Conservation (phyloP, 2,329 filamentous ascomycete species). For the Sporothrix globosa region DNA sequence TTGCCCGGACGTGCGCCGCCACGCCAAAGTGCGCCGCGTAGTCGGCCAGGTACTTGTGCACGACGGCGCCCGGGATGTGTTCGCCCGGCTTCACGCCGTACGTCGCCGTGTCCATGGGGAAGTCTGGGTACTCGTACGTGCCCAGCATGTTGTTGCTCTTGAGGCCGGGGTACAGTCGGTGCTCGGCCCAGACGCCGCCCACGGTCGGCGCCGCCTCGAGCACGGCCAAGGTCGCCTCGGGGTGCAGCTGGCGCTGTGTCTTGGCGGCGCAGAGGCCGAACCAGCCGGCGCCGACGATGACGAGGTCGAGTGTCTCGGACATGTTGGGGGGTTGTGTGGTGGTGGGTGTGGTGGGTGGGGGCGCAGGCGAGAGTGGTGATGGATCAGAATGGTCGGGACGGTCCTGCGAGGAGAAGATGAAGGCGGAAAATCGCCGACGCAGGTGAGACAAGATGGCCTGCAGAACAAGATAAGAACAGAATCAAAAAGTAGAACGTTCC, state of each 20-base stretch:
- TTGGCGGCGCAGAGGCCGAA: slow-evolving; percentile 63
- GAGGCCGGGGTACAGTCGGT: slow-evolving; percentile 69
- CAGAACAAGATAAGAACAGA: neutral
- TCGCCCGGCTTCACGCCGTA: slow-evolving; percentile 53
- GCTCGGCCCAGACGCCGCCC: slow-evolving; percentile 71
- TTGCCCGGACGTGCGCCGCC: slow-evolving; percentile 46
- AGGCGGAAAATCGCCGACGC: no score
- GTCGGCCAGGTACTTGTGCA: slow-evolving; percentile 53
- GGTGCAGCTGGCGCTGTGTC: slow-evolving; percentile 62
- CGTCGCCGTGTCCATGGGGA: slow-evolving; percentile 64
- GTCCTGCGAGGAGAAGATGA: no score
- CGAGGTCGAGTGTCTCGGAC: slow-evolving; percentile 51
- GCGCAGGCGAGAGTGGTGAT: neutral
- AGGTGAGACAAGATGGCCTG: no score
- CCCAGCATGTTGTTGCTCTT: slow-evolving; percentile 75
- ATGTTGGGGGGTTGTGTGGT: slow-evolving; percentile 13
- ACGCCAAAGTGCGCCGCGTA: slow-evolving; percentile 52
- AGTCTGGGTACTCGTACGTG: slow-evolving; percentile 73
- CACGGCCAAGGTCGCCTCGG: slow-evolving; percentile 58
- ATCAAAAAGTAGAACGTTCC: neutral
- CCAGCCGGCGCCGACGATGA: slow-evolving; percentile 55
- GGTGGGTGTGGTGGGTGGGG: neutral
- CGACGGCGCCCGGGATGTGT: slow-evolving; percentile 53
- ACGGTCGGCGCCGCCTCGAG: slow-evolving; percentile 61
- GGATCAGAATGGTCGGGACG: neutral